Conservation (phyloP, 805 yeast genomes). For the Blastobotrys chiropterorum region DNA sequence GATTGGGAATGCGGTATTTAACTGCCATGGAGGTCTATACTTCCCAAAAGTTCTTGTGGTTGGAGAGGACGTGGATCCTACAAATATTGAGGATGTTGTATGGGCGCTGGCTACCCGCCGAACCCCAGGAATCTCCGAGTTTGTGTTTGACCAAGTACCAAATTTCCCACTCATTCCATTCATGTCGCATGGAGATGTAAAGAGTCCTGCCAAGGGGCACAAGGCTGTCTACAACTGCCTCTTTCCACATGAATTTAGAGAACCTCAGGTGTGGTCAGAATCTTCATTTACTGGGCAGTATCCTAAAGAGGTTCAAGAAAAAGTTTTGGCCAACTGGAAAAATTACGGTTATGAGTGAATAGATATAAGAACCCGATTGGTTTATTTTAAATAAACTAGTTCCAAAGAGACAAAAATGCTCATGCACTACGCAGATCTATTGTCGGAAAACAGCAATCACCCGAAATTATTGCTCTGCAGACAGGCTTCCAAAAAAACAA, state of each 20-base stretch:
- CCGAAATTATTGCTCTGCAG: too few relatives aligned
- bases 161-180: not conserved
- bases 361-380: not conserved
- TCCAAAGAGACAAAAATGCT: not conserved
- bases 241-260: not conserved
- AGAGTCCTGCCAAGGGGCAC: not conserved
- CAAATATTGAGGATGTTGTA: not conserved
- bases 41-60: not conserved
- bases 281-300: not conserved
- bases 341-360: not conserved
- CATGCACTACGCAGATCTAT: too few relatives aligned
- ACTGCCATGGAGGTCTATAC: not conserved
- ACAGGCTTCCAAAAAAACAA: too few relatives aligned
- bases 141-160: not conserved
- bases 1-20: not conserved
- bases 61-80: not conserved
- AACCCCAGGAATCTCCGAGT: not conserved
- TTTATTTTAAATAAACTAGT: too few relatives aligned
- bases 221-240: not conserved
- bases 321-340: not conserved
- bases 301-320: not conserved
- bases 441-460: too few relatives aligned
- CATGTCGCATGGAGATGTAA: not conserved
- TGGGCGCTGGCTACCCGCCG: not conserved
- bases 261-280: not conserved